Evolutionary conservation across 768 basidiomycete genomes (phyloP), one percentile per base, ranked within the genome.

Genomic region (Kondoa malvinella): DNA sequence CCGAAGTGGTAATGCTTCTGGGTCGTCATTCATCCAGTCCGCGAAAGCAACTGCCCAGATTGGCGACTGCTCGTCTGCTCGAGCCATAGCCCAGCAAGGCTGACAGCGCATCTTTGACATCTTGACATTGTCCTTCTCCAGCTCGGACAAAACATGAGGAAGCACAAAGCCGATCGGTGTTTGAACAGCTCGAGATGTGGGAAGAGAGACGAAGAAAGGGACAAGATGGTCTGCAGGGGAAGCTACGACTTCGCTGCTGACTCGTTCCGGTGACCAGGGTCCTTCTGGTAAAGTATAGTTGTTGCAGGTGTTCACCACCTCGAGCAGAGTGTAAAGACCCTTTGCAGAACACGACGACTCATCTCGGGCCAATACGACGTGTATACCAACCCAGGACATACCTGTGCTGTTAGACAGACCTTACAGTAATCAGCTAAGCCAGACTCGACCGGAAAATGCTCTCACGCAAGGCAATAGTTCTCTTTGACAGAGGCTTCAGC

Each of bases 271-370:
- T 21, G 76, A 68, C 75, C 74, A 73, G 0, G 74, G 67, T 71
- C 77, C 73, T 80, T 68, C 76, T n/a, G 72, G 69, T 17, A 76
- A 71, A 40, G 78, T 80, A 66, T 83, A 84, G 76, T 91, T 92
- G 76, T 91, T 84, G 80, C 87, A 89, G 56, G 77, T 74, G 64
- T 84, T 78, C 69, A 91, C 77, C 67, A 91, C 74, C 29, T 86
- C 81, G 29, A 90, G 80, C 34, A 75, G 69, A 1, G 74, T 71
- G 60, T 68, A 72, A 21, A 31, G 57, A 0, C 74, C 74, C 1
- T 65, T n/a, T n/a, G n/a, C n/a, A n/a, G n/a, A n/a, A n/a, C n/a
- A n/a, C n/a, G n/a, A n/a, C n/a, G n/a, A n/a, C n/a, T n/a, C n/a
- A n/a, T n/a, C n/a, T n/a, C n/a, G n/a, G n/a, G n/a, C n/a, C n/a